Evolutionary conservation across 2,329 filamentous ascomycete genomes (phyloP), one percentile per base, ranked within the genome.

Genomic region (Aspergillus calidoustus): DNA sequence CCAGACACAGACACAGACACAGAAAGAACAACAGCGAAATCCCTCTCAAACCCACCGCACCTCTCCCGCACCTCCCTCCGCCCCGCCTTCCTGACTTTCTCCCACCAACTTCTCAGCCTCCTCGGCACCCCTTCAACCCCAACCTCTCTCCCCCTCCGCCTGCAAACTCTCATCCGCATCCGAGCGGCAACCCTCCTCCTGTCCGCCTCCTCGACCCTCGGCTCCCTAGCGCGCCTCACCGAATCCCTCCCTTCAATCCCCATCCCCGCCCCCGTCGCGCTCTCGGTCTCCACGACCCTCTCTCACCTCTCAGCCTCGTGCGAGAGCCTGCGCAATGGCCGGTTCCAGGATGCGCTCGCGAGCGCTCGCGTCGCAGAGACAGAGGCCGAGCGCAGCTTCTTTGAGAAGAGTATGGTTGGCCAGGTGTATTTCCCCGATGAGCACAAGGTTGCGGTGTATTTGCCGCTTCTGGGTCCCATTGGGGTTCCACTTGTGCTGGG

Each of bases 361-460:
- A 89, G 94, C 74, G 94, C 94, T 0, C 87, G 91, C 9, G 87
- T 92, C 51, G 95, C 95, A 6, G 93, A 97, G 77, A 86, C 87
- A 3, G 92, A 96, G 73, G 94, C 93, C 0, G 95, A 99, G 76
- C 88, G 90, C 63, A 94, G 94, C 0, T 99, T 99, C 78, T 99
- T 99, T 69, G 95, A 99, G 78, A 96, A 96, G 79, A 96, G 91
- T 72, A 99, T 99, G 95, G 95, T 99, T 13, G 95, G 93, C 0
- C 95, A 98, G 79, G 89, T 98, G 2, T 99, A 98, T 77, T 99
- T 99, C 76, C 95, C 95, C 0, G 95, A 99, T 72, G 95, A 99
- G 80, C 95, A 99, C 77, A 99, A 98, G 78, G 87, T 99, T 25
- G 95, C 95, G 0, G 95, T 99, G 0, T 99, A 99, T 75, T 79